Conservation (phyloP, 768 basidiomycete species). For the Sporobolomyces phaffii region DNA sequence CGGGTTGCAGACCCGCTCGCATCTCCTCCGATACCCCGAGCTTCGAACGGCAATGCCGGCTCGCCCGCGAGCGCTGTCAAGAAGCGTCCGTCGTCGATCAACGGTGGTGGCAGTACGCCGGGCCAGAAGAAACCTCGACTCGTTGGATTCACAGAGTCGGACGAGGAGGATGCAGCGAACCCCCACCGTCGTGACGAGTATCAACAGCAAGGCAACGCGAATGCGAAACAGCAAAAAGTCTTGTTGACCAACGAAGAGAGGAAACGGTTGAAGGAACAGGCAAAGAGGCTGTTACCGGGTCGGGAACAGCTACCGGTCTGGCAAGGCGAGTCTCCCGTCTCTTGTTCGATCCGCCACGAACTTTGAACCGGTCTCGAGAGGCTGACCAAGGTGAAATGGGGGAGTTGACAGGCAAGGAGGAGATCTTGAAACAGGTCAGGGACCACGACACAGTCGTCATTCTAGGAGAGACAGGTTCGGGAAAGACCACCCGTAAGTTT, state of each 20-base stretch:
- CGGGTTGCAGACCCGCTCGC: too few species aligned
- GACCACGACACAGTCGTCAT: slow-evolving; percentile 80
- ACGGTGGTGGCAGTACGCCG: background rate
- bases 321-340: slow-evolving; percentile 53
- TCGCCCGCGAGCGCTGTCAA: too few species aligned
- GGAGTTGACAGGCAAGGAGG: slow-evolving; percentile 58
- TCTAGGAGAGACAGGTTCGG: slow-evolving; percentile 94
- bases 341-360: background rate
- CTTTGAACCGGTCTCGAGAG: too few species aligned
- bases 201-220: background rate
- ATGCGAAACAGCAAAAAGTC: background rate
- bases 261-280: slow-evolving; percentile 17
- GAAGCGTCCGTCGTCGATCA: background rate
- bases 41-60: too few species aligned
- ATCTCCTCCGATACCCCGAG: too few species aligned
- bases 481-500: slow-evolving; percentile 96
- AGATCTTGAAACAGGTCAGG: slow-evolving; percentile 64
- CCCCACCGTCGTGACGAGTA: too few species aligned
- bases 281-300: slow-evolving; percentile 8
- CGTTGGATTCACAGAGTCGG: slow-evolving; percentile 4
- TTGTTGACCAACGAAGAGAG: slow-evolving; percentile 1
- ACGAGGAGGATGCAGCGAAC: slow-evolving; percentile 6
- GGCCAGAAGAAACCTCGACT: background rate
- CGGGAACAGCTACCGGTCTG: slow-evolving; percentile 66
- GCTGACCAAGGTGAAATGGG: too few species aligned